These are phyloP conservation scores for Dentipellis fragilis DNA, from an alignment of 768 basidiomycete genomes.

Conservation along the genomic window DNA sequence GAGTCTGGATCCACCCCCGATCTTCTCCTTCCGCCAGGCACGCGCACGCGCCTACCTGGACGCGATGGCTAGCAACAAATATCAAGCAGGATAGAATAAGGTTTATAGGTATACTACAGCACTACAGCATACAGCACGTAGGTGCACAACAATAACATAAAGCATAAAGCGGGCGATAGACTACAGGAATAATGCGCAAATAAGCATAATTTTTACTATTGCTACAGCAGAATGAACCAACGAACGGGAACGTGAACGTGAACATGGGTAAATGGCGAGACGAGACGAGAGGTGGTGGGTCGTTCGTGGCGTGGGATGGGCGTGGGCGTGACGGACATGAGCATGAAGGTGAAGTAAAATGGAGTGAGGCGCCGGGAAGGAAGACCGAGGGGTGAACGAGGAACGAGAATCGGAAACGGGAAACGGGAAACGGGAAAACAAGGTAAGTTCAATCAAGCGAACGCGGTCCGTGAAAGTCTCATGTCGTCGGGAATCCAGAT, in stretches of 20 bases:
- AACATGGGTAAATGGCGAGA: neutral
- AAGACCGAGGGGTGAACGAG: too few species aligned
- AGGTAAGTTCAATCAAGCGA: neutral
- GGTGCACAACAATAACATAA: neutral
- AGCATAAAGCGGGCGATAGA: neutral
- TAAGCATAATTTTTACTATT: slow-evolving; percentile 2
- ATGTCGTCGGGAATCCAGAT: neutral
- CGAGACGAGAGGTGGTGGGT: too few species aligned
- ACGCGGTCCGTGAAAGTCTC: neutral
- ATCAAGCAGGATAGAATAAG: too few species aligned
- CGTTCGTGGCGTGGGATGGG: too few species aligned
- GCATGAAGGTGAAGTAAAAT: slow-evolving; percentile 5
- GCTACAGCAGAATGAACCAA: neutral
- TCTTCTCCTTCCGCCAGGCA: too few species aligned
- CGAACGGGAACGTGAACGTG: neutral
- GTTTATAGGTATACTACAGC: too few species aligned
- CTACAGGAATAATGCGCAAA: neutral
- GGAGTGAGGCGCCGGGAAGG: neutral
- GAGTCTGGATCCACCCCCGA: too few species aligned
- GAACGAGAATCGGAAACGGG: too few species aligned
- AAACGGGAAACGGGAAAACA: neutral
- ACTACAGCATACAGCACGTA: too few species aligned
- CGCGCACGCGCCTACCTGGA: too few species aligned
- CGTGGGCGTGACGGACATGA: neutral
- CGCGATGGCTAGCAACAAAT: too few species aligned